Base-by-base conservation (phyloP, 2,329 filamentous ascomycete species). In the Hymenotorrendiella dingleyae region DNA sequence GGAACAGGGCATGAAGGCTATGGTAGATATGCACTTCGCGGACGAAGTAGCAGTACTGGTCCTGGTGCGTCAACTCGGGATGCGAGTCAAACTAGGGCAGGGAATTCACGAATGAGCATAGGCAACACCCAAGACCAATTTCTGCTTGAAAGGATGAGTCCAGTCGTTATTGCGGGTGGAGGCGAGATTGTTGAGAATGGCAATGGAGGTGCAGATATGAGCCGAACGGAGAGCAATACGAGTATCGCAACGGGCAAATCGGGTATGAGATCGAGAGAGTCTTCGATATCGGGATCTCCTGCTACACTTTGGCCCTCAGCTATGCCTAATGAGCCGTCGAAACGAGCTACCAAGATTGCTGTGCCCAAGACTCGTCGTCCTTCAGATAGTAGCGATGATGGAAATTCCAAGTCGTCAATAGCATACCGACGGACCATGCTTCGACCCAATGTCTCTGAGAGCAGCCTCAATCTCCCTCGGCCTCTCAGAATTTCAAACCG, bases 1-100 rank as follows among this genome's bases (percentile, higher is more conserved):
- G 91, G 91, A n/a, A 97, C 91, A 27, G 91, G 91, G 0, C 89
- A 97, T 57, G 91, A 97, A 66, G 84, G 84, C 1, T 90, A 91
- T 56, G 84, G 84, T 1, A 76, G 75, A 43, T 70, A 86, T 43
- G 67, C 72, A 4, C 56, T 69, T 22, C 76, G 80, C 45, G 75
- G 82, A 22, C 76, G 83, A 41, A 87, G 80, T 55, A 77, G 74
- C 46, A 82, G 77, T 55, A 67, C 70, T 16, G 66, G 71, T 6
- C 75, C 70, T 47, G 53, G 67, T 19, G 60, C 63, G 3, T 68
- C 68, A n/a, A 71, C 67, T 20, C 67, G 50, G 14, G 56, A 58
- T 41, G 43, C 58, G 40, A 58, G 54, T 36, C 47, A 56, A 29
- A 60, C 58, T 16, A 58, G 63, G 10, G 68, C 66, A 4, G 63